Evolutionary conservation across 108 stramenopile species (phyloP), one percentile per base, ranked within the genome.

Genomic region (Cyclotella atomus): DNA sequence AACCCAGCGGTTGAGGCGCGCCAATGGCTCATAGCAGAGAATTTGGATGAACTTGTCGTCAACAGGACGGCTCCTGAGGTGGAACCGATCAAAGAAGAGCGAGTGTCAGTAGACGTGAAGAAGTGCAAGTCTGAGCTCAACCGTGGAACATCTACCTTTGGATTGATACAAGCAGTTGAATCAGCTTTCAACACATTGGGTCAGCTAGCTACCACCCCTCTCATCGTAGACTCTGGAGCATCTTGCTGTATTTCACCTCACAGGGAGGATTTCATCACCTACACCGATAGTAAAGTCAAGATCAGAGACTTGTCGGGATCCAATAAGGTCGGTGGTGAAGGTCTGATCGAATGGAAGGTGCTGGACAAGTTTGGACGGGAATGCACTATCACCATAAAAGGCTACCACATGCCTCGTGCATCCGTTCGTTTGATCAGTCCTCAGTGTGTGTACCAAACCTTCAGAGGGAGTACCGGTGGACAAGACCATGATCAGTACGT

Each of bases 171-270:
- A 9, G 38, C 38, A 9, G 12, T 12, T 41, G 38, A 41, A 41
- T 9, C 38, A 9, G 38, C 38, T 9, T 41, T 41, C 38, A 41
- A 41, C 12, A 9, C 38, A 7, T 9, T 41, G 9, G 38, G 38
- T 12, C 9, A 7, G 8, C 14, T 8, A 17, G n/a, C 17, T n/a
- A n/a, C 4, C n/a, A n/a, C 21, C 21, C 50, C 50, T 21, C 50
- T 52, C 19, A 52, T 52, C 21, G 50, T 52, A 5, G 50, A 52
- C n/a, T 52, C 50, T 52, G 50, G 50, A 21, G 50, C 50, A 21
- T 52, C 50, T n/a, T n/a, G 17, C 50, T 52, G 50, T 17, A 52
- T 52, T 5, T 17, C 50, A 52, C 50, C 50, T 17, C 21, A 21
- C n/a, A 4, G 50, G 14, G 50, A n/a, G 8, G 50, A 52, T 17